A percentile compares a stretch with the other conserved stretches of the same genome.
These are phyloP conservation scores for Fusarium pseudocircinatum DNA, from an alignment of 2,329 filamentous ascomycete genomes.

Conservation along the genomic window DNA sequence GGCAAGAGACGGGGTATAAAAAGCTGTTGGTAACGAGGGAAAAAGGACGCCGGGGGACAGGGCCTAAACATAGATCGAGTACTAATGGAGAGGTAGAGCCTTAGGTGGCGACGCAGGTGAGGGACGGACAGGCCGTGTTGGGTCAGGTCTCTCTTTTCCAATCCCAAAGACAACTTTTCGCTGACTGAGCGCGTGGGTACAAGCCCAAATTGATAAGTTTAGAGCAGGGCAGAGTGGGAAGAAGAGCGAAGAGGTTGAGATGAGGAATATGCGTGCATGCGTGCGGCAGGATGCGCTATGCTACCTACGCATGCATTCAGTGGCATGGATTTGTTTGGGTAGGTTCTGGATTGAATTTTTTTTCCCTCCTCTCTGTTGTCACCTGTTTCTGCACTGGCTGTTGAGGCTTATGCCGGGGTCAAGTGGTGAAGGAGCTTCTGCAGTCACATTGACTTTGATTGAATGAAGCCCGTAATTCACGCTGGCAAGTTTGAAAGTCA, in stretches of 20 bases:
- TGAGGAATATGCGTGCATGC: slow-evolving; percentile 15
- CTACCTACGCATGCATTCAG: slow-evolving; percentile 42
- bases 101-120: slow-evolving; percentile 42
- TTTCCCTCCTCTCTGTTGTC: background rate
- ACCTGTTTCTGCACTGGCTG: slow-evolving; percentile 29
- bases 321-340: slow-evolving; percentile 41
- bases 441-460: slow-evolving; percentile 4
- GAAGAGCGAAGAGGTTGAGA: slow-evolving; percentile 11
- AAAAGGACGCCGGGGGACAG: slow-evolving; percentile 35
- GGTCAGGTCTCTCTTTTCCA: slow-evolving; percentile 26
- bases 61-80: slow-evolving; percentile 41
- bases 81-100: slow-evolving; percentile 33
- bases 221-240: slow-evolving; percentile 14
- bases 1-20: slow-evolving; percentile 45
- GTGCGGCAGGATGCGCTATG: slow-evolving; percentile 40
- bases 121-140: slow-evolving; percentile 29
- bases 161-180: slow-evolving; percentile 9
- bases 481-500: slow-evolving; percentile 24
- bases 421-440: slow-evolving; percentile 30
- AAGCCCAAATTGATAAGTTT: background rate
- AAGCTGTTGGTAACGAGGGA: slow-evolving; percentile 40
- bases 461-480: slow-evolving; percentile 29
- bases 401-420: slow-evolving; percentile 42
- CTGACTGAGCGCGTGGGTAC: slow-evolving; percentile 31
- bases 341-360: slow-evolving; percentile 7